phyloP scores from a whole-genome alignment of 1,284 basidiomycete species.

The Trametes sp. region DNA sequence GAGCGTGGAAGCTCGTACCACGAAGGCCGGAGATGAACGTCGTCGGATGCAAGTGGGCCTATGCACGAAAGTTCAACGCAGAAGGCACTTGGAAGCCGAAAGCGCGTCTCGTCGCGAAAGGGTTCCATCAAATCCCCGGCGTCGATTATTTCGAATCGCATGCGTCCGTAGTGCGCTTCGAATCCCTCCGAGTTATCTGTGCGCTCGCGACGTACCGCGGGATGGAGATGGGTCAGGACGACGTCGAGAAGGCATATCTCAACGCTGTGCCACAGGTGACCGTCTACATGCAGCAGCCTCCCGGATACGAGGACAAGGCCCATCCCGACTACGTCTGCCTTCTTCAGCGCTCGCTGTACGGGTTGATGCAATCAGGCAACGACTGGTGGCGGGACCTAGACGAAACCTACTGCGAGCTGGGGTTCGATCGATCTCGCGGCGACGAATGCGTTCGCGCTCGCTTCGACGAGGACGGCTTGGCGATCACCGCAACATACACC shows the following conservation, averaged over 20 bases:
- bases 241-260: slow-evolving; percentile 48
- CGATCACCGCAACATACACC: too few relatives aligned
- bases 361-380: slow-evolving; percentile 24
- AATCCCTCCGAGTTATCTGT: slow-evolving; percentile 39
- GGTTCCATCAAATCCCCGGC: slow-evolving; percentile 49
- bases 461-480: too few relatives aligned
- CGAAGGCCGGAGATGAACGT: background rate
- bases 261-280: slow-evolving; percentile 47
- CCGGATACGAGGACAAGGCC: slow-evolving; percentile 38
- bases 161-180: slow-evolving; percentile 41
- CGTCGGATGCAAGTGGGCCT: background rate
- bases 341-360: slow-evolving; percentile 37
- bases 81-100: slow-evolving; percentile 24
- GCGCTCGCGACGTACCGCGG: slow-evolving; percentile 40
- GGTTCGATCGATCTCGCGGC: too few relatives aligned
- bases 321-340: slow-evolving; percentile 19
- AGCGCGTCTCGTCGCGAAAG: slow-evolving; percentile 50
- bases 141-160: slow-evolving; percentile 48
- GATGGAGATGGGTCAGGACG: slow-evolving; percentile 39
- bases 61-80: background rate
- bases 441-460: too few relatives aligned
- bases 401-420: too few relatives aligned
- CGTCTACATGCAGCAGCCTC: slow-evolving; percentile 48
- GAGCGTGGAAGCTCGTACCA: background rate
- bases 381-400: background rate